Percentiles rank a stretch among this genome's conserved stretches.
phyloP scores from a whole-genome alignment of 176 grass and related monocot genomes.

The Carex cristatella region DNA sequence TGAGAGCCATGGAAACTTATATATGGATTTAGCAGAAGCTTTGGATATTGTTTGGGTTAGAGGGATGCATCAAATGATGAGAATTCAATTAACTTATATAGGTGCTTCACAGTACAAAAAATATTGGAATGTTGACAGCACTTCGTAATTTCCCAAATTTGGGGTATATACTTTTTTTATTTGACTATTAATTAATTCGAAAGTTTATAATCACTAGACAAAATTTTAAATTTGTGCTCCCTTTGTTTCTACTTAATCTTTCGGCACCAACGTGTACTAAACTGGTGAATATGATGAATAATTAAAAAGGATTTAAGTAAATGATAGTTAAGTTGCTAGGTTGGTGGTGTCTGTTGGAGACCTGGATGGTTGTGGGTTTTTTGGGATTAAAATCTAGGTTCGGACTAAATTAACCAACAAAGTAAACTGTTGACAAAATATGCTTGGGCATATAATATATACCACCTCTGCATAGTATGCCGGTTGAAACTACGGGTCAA shows the following conservation, averaged over 20 bases:
- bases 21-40: background rate
- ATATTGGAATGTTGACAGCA: background rate
- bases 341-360: conserved; percentile 4
- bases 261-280: background rate
- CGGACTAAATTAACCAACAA: background rate
- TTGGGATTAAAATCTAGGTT: background rate
- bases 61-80: background rate
- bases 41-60: background rate
- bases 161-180: background rate
- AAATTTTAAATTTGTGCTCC: too few relatives aligned
- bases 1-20: conserved; percentile 25
- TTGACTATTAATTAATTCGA: background rate
- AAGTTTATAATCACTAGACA: background rate
- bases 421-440: background rate
- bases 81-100: background rate
- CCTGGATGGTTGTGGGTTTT: background rate
- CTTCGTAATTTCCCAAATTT: background rate
- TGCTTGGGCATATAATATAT: background rate
- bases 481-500: too few relatives aligned
- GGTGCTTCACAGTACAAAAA: background rate
- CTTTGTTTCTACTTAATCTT: too few relatives aligned
- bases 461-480: background rate
- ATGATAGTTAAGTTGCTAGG: background rate
- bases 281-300: background rate
- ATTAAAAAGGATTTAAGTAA: background rate